A percentile compares a stretch with the other conserved stretches of the same genome.
Conservation (phyloP, 1,139 yeast species). For the Saccharomyces hybrid region DNA sequence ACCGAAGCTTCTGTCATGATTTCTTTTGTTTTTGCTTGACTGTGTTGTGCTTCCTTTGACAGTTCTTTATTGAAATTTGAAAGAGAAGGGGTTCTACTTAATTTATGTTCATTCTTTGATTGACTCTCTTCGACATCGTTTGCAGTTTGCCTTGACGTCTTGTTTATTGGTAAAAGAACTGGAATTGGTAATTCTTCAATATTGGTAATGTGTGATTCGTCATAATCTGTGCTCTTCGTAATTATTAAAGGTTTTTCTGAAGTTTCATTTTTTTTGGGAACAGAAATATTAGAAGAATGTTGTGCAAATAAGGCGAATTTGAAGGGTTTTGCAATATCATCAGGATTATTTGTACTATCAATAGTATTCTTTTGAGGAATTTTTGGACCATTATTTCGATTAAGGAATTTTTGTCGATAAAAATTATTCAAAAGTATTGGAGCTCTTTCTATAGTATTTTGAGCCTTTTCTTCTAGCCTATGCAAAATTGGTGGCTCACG, state of each 20-base stretch:
- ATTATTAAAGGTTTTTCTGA: background rate
- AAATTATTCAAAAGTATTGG: conserved; percentile 7
- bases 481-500: conserved; percentile 31
- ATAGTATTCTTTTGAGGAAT: conserved; percentile 1
- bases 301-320: conserved; percentile 11
- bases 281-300: background rate
- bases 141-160: background rate
- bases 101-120: background rate
- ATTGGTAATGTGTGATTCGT: conserved; percentile 24
- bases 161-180: conserved; percentile 15
- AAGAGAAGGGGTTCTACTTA: background rate
- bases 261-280: background rate
- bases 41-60: background rate
- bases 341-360: background rate
- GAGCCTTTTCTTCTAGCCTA: conserved; percentile 23
- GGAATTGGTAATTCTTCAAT: conserved; percentile 28
- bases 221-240: conserved; percentile 16
- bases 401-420: conserved; percentile 7
- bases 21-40: conserved; percentile 10
- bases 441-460: conserved; percentile 14
- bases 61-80: background rate
- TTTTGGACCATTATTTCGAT: conserved; percentile 5
- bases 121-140: background rate
- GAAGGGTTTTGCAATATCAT: conserved; percentile 9
- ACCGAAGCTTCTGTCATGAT: conserved; percentile 6